Conservation (phyloP, 768 basidiomycete genomes). For the Asterophora lycoperdoides region DNA sequence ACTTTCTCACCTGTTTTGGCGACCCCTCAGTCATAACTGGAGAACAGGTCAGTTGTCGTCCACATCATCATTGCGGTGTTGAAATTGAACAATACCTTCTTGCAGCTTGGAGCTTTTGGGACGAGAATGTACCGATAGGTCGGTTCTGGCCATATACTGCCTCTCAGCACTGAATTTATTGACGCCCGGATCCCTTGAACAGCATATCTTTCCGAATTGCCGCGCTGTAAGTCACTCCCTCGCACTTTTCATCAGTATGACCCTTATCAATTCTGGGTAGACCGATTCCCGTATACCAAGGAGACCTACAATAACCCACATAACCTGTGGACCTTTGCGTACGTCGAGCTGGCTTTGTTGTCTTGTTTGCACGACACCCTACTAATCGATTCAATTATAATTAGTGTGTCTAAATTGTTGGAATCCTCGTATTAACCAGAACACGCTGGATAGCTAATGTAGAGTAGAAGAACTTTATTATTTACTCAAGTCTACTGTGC, state of each 20-base stretch:
- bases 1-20: not conserved
- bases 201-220: slow-evolving; percentile 44
- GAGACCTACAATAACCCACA: slow-evolving; percentile 65
- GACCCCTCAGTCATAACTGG: slow-evolving; percentile 39
- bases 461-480: too few species aligned
- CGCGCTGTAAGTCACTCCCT: slow-evolving; percentile 21
- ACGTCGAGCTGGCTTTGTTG: slow-evolving; percentile 22
- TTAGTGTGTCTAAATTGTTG: slow-evolving; percentile 11
- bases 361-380: not conserved
- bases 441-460: too few species aligned
- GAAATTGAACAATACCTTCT: not conserved
- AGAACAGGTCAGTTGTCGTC: slow-evolving; percentile 33
- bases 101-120: slow-evolving; percentile 41
- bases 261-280: too few species aligned
- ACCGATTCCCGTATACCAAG: slow-evolving; percentile 56
- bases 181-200: not conserved
- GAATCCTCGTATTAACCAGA: too few species aligned
- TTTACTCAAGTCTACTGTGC: too few species aligned
- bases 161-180: not conserved
- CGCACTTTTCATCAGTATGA: too few species aligned
- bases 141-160: not conserved
- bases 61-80: not conserved
- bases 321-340: slow-evolving; percentile 57
- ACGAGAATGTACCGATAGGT: slow-evolving; percentile 41
- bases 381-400: not conserved